phyloP scores from a whole-genome alignment of 2,329 filamentous ascomycete genomes.

The Cryphonectria radicalis region DNA sequence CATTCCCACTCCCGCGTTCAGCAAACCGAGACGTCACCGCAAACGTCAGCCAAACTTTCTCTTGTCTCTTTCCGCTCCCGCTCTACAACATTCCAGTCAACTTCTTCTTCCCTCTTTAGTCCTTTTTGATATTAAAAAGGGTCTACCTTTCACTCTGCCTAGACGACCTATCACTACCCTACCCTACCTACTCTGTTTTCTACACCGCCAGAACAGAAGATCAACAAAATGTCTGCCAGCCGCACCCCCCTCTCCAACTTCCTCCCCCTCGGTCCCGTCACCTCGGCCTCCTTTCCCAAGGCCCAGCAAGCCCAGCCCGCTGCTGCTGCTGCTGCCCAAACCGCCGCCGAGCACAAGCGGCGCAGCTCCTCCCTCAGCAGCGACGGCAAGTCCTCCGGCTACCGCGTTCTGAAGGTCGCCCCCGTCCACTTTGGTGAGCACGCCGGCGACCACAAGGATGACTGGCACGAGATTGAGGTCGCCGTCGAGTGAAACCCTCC shows the following conservation, averaged over 20 bases:
- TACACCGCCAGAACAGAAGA: background rate
- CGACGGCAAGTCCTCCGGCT: conserved; percentile 43
- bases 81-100: background rate
- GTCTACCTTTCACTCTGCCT: background rate
- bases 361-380: conserved; percentile 61
- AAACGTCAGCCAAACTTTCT: background rate
- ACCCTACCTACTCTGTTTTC: background rate
- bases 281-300: conserved; percentile 60
- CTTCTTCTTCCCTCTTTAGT: background rate
- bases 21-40: conserved; percentile 10
- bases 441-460: conserved; percentile 58
- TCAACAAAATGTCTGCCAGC: conserved; percentile 22
- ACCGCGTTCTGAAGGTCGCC: conserved; percentile 65
- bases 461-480: conserved; percentile 54
- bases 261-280: conserved; percentile 62
- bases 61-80: background rate
- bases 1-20: background rate
- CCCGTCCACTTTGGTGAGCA: conserved; percentile 68
- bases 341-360: conserved; percentile 41
- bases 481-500: conserved; percentile 39
- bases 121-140: background rate
- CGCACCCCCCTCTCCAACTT: conserved; percentile 43
- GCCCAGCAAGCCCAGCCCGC: conserved; percentile 38
- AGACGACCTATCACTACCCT: background rate
- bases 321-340: conserved; percentile 13